Conservation (phyloP, 495 filamentous ascomycete species). For the Daldinia grandis region DNA sequence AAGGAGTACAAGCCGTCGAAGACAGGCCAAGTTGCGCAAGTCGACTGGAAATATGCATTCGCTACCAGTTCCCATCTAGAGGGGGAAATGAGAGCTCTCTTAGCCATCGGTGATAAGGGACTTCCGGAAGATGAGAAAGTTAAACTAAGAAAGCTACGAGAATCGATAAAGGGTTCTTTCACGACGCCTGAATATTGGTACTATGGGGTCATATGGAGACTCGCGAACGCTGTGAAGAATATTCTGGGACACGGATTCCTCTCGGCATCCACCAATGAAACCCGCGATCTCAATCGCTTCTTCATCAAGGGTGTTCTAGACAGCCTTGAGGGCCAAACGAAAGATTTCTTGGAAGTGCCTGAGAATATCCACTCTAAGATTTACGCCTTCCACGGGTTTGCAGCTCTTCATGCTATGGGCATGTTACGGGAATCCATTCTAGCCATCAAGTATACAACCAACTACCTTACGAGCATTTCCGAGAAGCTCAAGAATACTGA, state of each 20-base stretch:
- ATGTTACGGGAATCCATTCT: constrained; percentile 51
- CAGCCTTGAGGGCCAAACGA: constrained; percentile 36
- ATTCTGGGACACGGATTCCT: constrained; percentile 9
- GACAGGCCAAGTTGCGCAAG: constrained; percentile 41
- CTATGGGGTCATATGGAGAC: constrained; percentile 22
- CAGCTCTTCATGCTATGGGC: constrained; percentile 46
- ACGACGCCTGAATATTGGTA: constrained; percentile 38
- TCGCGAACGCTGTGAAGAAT: constrained; percentile 38
- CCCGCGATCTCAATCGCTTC: constrained; percentile 5
- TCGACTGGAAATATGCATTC: constrained; percentile 49
- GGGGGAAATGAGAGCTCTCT: constrained; percentile 45
- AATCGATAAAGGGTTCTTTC: constrained; percentile 2
- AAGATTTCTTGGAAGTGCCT: constrained; percentile 33
- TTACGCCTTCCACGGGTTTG: constrained; percentile 39
- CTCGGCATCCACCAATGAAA: constrained; percentile 1
- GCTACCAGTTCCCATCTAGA: constrained; percentile 42
- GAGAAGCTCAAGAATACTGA: constrained; percentile 53
- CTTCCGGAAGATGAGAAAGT: constrained; percentile 5
- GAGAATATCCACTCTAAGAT: constrained; percentile 30
- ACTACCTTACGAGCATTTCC: constrained; percentile 45
- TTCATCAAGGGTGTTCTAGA: constrained; percentile 21
- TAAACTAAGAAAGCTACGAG: neutral
- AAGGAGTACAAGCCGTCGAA: constrained; percentile 55
- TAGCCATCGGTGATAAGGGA: constrained; percentile 3
- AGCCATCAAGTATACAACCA: constrained; percentile 45